phyloP scores from a whole-genome alignment of 169 alveolate species.

The Cryptosporidium parvum region DNA sequence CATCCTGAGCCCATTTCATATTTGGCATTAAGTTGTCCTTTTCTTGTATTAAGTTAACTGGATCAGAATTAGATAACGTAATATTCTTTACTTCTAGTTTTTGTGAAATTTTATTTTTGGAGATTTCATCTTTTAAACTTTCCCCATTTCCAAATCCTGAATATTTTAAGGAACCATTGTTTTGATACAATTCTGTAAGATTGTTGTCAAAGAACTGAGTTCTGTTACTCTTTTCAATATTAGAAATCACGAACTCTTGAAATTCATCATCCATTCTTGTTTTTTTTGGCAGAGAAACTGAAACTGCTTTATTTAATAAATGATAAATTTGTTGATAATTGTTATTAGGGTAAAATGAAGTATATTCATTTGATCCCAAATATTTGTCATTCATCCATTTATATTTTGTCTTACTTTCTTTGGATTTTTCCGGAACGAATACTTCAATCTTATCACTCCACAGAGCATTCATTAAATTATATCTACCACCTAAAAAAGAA shows the following conservation, averaged over 20 bases:
- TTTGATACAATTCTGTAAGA: background rate
- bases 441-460: background rate
- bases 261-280: background rate
- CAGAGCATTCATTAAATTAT: slow-evolving; percentile 1
- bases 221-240: background rate
- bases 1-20: slow-evolving; percentile 28
- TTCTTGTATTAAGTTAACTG: slow-evolving; percentile 37
- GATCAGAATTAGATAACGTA: slow-evolving; percentile 36
- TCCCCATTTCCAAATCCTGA: background rate
- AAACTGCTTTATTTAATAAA: background rate
- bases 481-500: slow-evolving; percentile 12
- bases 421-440: background rate
- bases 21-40: slow-evolving; percentile 2
- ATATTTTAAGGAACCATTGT: background rate
- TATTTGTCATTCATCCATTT: slow-evolving; percentile 29
- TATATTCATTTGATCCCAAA: background rate
- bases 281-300: background rate
- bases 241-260: background rate
- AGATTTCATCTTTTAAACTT: background rate
- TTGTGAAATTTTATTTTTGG: background rate
- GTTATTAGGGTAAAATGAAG: background rate
- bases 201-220: background rate
- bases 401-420: background rate
- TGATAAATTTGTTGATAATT: background rate
- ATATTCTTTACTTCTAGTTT: background rate